These are phyloP conservation scores for Cladosporium sp. DNA, from an alignment of 2,329 filamentous ascomycete genomes.

Conservation along the genomic window DNA sequence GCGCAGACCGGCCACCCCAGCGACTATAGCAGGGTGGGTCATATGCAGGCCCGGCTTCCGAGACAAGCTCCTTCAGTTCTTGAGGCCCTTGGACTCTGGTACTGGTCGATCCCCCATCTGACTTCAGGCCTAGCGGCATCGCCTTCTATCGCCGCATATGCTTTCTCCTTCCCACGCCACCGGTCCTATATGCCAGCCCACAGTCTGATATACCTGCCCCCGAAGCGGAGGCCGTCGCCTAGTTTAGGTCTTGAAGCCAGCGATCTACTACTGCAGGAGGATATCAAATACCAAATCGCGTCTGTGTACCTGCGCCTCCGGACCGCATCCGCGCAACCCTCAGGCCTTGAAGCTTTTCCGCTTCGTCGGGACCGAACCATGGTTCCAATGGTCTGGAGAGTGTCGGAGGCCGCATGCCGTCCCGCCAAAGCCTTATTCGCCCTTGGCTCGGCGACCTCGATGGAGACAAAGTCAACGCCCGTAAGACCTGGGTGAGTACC, in stretches of 20 bases:
- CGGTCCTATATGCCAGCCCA: conserved; percentile 1
- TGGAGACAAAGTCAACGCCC: not conserved
- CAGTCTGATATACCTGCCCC: not conserved
- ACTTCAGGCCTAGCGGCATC: conserved; percentile 1
- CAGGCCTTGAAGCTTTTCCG: conserved; percentile 6
- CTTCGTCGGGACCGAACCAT: conserved; percentile 5
- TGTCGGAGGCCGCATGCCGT: not conserved
- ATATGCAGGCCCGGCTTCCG: not conserved
- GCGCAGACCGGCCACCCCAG: not conserved
- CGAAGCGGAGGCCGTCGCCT: not conserved
- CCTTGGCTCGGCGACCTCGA: not conserved
- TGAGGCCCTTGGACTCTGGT: not conserved
- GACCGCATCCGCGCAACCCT: conserved; percentile 1
- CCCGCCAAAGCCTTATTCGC: not conserved
- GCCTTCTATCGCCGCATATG: not conserved
- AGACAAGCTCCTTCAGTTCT: conserved; percentile 8
- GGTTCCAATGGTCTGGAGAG: conserved; percentile 3
- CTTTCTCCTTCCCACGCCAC: no score
- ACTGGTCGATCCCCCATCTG: conserved; percentile 4
- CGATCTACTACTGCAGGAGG: conserved; percentile 3
- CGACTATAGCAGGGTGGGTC: conserved; percentile 4
- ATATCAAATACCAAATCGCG: not conserved
- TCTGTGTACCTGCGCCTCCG: not conserved
- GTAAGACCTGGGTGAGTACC: conserved; percentile 2
- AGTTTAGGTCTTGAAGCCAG: conserved; percentile 1